Conservation (phyloP, 495 filamentous ascomycete genomes). For the Podospora pseudocomata region DNA sequence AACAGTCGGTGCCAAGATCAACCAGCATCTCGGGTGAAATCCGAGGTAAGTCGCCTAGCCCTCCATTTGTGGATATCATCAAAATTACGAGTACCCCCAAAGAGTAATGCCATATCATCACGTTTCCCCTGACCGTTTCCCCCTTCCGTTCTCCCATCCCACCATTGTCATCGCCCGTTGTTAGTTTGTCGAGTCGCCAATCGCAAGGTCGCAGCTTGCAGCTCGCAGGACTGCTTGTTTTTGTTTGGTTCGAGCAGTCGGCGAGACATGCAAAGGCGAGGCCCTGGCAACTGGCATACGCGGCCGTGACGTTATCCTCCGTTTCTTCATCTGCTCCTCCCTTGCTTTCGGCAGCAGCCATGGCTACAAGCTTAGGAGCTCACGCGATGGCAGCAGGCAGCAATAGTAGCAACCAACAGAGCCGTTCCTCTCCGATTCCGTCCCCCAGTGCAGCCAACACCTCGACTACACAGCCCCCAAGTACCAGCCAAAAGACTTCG, state of each 20-base stretch:
- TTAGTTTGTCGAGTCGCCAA: background rate
- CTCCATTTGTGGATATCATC: conserved; percentile 11
- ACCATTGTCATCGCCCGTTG: background rate
- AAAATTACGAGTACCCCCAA: conserved; percentile 4
- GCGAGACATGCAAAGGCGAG: conserved; percentile 1
- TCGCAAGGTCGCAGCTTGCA: background rate
- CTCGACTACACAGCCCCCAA: conserved; percentile 6
- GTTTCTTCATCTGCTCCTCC: background rate
- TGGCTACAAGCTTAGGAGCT: conserved; percentile 7
- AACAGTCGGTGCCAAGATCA: conserved; percentile 18
- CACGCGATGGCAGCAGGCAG: conserved; percentile 19
- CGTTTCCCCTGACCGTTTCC: conserved; percentile 1
- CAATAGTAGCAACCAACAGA: conserved; percentile 13
- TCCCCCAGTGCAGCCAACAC: conserved; percentile 12
- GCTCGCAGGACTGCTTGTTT: background rate
- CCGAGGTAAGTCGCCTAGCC: conserved; percentile 19
- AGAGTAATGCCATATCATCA: background rate
- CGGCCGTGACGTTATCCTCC: conserved; percentile 9
- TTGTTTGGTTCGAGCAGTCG: background rate
- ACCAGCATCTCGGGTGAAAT: conserved; percentile 17
- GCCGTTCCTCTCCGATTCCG: conserved; percentile 7
- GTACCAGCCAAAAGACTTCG: conserved; percentile 5
- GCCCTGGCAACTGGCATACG: conserved; percentile 3
- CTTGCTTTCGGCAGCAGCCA: background rate
- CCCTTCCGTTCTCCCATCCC: background rate